Evolutionary conservation across 768 basidiomycete genomes (phyloP).

Genomic region (Lyophyllum shimeji): DNA sequence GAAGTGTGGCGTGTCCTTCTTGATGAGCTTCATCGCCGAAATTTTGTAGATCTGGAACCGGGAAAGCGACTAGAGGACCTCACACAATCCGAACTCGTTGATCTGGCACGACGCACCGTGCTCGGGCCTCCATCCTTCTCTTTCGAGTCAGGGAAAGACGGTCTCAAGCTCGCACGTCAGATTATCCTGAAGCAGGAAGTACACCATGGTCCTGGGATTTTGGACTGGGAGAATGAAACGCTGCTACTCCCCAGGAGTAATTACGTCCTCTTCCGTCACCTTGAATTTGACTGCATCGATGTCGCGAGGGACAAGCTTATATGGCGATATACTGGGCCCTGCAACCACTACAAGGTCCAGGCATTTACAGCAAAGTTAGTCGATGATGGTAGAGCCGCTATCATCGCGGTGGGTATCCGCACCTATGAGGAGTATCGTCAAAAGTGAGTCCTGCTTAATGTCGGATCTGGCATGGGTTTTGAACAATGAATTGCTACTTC

Average conservation of each 20-base stretch:
- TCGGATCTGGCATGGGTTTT: background rate
- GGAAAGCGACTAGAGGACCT: background rate
- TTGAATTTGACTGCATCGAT: background rate
- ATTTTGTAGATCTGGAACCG: background rate
- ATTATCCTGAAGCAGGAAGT: no score
- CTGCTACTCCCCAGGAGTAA: background rate
- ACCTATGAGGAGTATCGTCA: background rate
- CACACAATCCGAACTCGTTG: background rate
- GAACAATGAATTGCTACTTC: no score
- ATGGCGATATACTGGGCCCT: background rate
- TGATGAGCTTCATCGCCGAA: background rate
- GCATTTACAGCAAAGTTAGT: no score
- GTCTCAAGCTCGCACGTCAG: no score
- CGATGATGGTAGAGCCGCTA: no score
- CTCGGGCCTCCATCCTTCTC: background rate
- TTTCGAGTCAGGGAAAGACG: background rate
- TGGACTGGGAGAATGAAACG: background rate
- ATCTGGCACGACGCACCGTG: background rate
- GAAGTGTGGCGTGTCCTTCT: background rate
- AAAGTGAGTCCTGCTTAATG: background rate
- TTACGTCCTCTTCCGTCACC: background rate
- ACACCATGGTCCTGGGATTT: no score
- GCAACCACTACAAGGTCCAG: background rate
- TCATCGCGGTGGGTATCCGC: no score
- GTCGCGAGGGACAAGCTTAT: background rate